Percentiles rank a stretch among this genome's conserved stretches.
phyloP scores from a whole-genome alignment of 768 basidiomycete species.

The Trichaptum fuscoviolaceum region DNA sequence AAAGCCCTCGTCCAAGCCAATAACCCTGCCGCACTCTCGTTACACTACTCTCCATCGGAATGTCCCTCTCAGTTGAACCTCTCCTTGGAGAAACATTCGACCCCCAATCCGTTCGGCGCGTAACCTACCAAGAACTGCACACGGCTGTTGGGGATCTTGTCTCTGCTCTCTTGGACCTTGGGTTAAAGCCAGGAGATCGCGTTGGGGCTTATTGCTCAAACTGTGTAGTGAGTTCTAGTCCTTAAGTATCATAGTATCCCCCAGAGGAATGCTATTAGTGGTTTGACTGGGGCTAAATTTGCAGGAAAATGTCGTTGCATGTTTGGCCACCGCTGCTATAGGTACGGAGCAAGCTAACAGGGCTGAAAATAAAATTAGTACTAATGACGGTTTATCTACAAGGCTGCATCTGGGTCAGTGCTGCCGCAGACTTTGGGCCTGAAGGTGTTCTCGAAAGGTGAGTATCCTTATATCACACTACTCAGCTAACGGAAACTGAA shows the following conservation, averaged over 20 bases:
- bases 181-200: slow-evolving; percentile 59
- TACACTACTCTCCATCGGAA: not conserved
- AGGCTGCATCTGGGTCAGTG: slow-evolving; percentile 78
- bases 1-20: slow-evolving; percentile 49
- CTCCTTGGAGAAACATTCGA: slow-evolving; percentile 37
- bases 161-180: slow-evolving; percentile 48
- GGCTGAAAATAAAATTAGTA: not conserved
- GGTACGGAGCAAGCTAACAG: slow-evolving; percentile 24
- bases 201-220: slow-evolving; percentile 77
- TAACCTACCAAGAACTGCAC: slow-evolving; percentile 58
- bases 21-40: slow-evolving; percentile 70
- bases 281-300: slow-evolving; percentile 10
- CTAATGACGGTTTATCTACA: not conserved
- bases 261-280: too few species aligned
- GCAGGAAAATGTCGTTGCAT: slow-evolving; percentile 65
- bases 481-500: slow-evolving; percentile 6
- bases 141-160: slow-evolving; percentile 48
- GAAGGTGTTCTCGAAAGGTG: slow-evolving; percentile 72
- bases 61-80: slow-evolving; percentile 47
- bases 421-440: slow-evolving; percentile 78
- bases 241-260: slow-evolving; percentile 5
- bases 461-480: slow-evolving; percentile 13
- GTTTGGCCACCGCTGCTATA: slow-evolving; percentile 62
- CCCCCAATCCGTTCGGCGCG: slow-evolving; percentile 35
- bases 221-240: slow-evolving; percentile 53